Evolutionary conservation across 2,329 filamentous ascomycete genomes (phyloP), one percentile per base, ranked within the genome.

Genomic region (Colletotrichum sp.): DNA sequence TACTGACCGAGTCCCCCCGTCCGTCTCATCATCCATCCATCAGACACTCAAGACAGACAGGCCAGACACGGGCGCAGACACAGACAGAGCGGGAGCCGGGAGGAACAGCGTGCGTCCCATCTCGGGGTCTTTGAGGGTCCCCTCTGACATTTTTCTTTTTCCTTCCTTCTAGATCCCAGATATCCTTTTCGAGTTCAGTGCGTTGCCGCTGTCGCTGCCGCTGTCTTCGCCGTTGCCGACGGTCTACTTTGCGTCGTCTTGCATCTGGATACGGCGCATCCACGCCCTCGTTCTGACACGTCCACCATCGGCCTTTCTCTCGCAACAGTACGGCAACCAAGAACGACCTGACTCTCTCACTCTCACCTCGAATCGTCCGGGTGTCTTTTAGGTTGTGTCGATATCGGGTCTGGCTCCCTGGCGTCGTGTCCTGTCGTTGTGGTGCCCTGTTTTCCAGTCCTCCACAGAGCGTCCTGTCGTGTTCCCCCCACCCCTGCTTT

Each of bases 51-150:
- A 73, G 62, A 62, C 54, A 29, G 69, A 21, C 58, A 62, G 43
- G 57, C 34, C 57, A 55, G 34, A 63, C 69, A 51, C 58, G 38
- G 70, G 58, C 65, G 54, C 57, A 51, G 43, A 67, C 54, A 38
- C 38, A 62, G 58, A 64, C 57, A 59, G 57, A 43, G 24, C 61
- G 27, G 43, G 27, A 62, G 55, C 58, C 36, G 33, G 43, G 58
- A 72, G 58, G 66, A 72, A 63, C 63, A 54, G 68, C 66, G 66
- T 68, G 68, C 72, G 57, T 74, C 72, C 72, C 67, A 73, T 73
- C 70, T 70, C 59, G 27, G 51, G 61, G 27, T 43, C 33, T 29
- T 21, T 63, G 27, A 62, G 36, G 57, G 61, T 31, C 57, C 55
- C 31, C 33, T 34, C 57, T 59, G 27, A n/a, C 63, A 29, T 62